Evolutionary conservation across 495 filamentous ascomycete species (phyloP).

Genomic region (Aspergillus biplanus): DNA sequence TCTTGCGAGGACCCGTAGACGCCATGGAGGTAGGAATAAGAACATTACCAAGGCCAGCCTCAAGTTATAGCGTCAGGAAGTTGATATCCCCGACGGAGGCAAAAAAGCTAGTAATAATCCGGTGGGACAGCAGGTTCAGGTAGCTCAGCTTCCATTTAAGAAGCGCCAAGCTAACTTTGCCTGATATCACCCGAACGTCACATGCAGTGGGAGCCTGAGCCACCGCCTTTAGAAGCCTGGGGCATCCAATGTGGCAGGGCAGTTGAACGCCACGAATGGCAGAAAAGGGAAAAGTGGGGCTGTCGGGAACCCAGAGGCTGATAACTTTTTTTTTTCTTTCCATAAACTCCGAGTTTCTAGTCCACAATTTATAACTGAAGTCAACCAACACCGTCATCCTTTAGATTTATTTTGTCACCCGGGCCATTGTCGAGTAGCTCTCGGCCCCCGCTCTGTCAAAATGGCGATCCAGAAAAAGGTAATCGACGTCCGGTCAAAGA

Average conservation of each 20-base stretch:
- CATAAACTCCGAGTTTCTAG: conserved; percentile 11
- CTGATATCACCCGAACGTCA: conserved; percentile 36
- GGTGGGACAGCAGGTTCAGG: background rate
- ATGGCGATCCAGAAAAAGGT: conserved; percentile 99
- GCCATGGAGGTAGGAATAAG: conserved; percentile 38
- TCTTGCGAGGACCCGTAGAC: conserved; percentile 65
- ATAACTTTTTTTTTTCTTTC: conserved; percentile 33
- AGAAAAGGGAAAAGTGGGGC: conserved; percentile 24
- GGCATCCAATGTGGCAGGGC: conserved; percentile 15
- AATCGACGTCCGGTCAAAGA: conserved; percentile 3
- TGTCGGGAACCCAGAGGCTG: conserved; percentile 11
- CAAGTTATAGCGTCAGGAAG: conserved; percentile 11
- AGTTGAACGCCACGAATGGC: conserved; percentile 18
- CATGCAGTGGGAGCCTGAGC: conserved; percentile 5
- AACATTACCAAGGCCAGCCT: conserved; percentile 33
- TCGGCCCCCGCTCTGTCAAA: conserved; percentile 31
- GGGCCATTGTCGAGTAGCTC: conserved; percentile 30
- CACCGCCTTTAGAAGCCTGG: conserved; percentile 19
- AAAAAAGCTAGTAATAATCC: conserved; percentile 16
- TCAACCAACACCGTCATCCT: background rate
- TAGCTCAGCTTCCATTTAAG: background rate
- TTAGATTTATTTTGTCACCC: conserved; percentile 20
- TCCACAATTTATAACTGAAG: conserved; percentile 1
- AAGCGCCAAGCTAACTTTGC: background rate
- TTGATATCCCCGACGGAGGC: conserved; percentile 10